Conservation (phyloP, 805 yeast species). For the Saturnispora saitoi region DNA sequence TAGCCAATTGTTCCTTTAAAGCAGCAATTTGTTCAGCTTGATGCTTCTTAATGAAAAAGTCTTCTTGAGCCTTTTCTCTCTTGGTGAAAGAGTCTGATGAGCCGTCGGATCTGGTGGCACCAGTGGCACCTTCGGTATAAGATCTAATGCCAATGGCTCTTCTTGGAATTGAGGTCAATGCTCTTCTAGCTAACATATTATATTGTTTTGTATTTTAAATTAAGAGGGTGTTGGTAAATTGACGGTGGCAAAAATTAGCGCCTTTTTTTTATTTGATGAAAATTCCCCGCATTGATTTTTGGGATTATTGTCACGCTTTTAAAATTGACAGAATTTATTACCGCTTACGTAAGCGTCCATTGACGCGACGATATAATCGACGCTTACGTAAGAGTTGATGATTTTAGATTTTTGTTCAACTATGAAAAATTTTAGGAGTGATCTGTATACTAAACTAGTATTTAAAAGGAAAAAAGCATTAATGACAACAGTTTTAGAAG, state of each 20-base stretch:
- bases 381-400: neutral
- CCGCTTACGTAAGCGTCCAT: neutral
- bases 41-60: constrained; percentile 74
- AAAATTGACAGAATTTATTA: no score
- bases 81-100: constrained; percentile 59
- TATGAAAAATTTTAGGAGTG: no score
- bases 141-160: constrained; percentile 26
- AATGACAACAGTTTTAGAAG: constrained; percentile 28
- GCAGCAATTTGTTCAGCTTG: constrained; percentile 80
- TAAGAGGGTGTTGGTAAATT: neutral
- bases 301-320: no score
- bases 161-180: constrained; percentile 25
- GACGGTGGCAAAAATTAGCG: neutral
- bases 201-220: neutral
- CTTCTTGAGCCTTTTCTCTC: constrained; percentile 91
- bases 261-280: neutral
- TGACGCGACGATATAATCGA: neutral
- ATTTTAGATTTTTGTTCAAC: no score
- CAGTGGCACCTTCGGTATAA: constrained; percentile 53
- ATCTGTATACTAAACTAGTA: neutral
- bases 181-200: constrained; percentile 34
- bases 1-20: constrained; percentile 66
- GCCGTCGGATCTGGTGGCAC: constrained; percentile 47
- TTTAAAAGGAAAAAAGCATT: neutral
- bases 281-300: no score